Evolutionary conservation across 2,329 filamentous ascomycete genomes (phyloP), one percentile per base, ranked within the genome.

Genomic region (Shiraia sp.): DNA sequence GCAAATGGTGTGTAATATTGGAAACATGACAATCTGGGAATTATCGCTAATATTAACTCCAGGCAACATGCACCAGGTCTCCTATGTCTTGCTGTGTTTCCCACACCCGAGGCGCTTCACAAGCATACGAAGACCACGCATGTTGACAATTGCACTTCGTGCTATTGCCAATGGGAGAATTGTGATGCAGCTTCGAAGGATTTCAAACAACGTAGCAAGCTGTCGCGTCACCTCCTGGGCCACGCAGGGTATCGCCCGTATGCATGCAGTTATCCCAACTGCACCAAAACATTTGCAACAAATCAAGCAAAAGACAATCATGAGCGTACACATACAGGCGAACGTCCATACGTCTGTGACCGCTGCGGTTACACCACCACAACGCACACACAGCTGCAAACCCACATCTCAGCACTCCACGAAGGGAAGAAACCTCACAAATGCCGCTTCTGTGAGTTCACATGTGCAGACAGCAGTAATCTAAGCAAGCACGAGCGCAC

Each of bases 271-370:
- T 69, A 59, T 25, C 33, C 52, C 12, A 61, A 56, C 3, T 71
- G 68, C 49, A 57, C 56, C 44, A 69, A 70, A 48, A 69, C 61
- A 1, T 71, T 70, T 39, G 67, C 64, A 4, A 71, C 67, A 3
- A 69, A 68, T 30, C 68, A 71, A 51, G 66, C 66, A n/a, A 65
- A 69, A 36, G 65, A 70, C 28, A 71, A 71, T 28, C 68, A 71
- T 31, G 61, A 68, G 42, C 57, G 66, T 6, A 70, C 67, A 2
- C 68, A 71, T 33, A 68, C 65, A 0, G 66, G 66, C 12, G 60
- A 65, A 25, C 53, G 65, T 10, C 68, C 68, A 2, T 70, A 69
- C 23, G 55, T 60, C 6, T 71, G 68, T 35, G 57, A 66, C 24
- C 54, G 59, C 13, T 71, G 68, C 36, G 61, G 57, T 2, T 69